Conservation (phyloP, 371 early-diverging fungal species). For the Apophysomyces variabilis region DNA sequence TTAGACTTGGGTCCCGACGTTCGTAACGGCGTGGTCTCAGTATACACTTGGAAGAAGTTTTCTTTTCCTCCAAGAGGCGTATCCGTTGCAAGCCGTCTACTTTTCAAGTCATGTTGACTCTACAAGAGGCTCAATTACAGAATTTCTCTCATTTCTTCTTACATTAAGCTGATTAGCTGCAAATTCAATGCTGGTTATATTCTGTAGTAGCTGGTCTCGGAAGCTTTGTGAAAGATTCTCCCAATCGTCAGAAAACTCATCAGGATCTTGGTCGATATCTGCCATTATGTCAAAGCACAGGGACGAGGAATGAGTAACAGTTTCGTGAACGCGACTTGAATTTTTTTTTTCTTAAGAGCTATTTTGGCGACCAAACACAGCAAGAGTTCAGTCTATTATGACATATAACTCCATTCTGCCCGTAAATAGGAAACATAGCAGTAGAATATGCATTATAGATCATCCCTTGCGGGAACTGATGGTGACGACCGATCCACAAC, state of each 20-base stretch:
- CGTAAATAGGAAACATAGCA: too few relatives aligned
- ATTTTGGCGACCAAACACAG: too few relatives aligned
- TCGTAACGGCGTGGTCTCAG: neutral
- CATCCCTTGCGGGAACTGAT: too few relatives aligned
- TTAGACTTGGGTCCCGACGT: neutral
- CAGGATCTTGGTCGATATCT: neutral
- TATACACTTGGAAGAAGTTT: conserved; percentile 17
- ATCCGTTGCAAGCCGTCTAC: neutral
- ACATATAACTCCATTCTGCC: too few relatives aligned
- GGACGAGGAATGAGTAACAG: too few relatives aligned
- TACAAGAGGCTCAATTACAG: neutral
- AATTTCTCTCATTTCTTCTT: neutral
- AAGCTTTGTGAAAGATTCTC: conserved; percentile 19
- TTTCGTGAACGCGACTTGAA: too few relatives aligned
- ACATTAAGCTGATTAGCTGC: neutral
- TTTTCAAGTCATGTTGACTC: neutral
- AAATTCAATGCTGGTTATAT: conserved; percentile 12
- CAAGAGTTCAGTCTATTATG: too few relatives aligned
- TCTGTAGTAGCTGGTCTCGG: conserved; percentile 15
- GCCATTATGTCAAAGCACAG: neutral
- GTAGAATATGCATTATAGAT: too few relatives aligned
- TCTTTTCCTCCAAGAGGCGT: neutral
- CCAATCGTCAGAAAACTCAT: conserved; percentile 24
- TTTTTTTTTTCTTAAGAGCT: too few relatives aligned
- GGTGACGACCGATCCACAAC: too few relatives aligned